Evolutionary conservation across 2,329 filamentous ascomycete species (phyloP), one percentile per base, ranked within the genome.

Genomic region (Tricladium varicosporioides): DNA sequence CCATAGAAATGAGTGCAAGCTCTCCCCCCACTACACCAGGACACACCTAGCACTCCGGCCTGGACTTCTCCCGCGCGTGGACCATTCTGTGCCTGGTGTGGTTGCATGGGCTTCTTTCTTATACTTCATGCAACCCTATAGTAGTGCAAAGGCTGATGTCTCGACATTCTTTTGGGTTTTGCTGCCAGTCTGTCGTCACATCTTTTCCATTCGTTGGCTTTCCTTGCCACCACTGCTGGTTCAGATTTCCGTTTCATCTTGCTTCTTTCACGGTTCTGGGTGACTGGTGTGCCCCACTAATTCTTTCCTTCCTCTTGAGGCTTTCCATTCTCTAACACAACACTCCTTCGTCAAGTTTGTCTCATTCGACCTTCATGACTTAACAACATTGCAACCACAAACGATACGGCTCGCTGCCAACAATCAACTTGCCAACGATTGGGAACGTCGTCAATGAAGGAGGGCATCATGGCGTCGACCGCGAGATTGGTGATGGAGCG

Each of bases 81-180:
- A 60, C 63, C 65, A 66, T 60, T 56, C 57, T 58, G 57, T 65
- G 62, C 59, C 46, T 57, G 50, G 47, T 50, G n/a, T 32, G 36
- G 53, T 22, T 60, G 58, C 63, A 60, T 63, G 62, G 62, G 55
- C 48, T 53, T 53, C 49, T 66, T 52, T 64, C 63, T 69, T 69
- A 68, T 70, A 69, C 65, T 64, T 68, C 64, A 69, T 69, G 63
- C 65, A 59, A 56, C 65, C 56, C 66, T 61, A 59, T 57, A 64
- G 50, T 52, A 57, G 52, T 55, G 52, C 57, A 54, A 61, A 43
- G 58, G 53, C 61, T 57, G 32, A 48, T 59, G 58, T 63, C 61
- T 64, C 58, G 56, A 63, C 60, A 48, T 63, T 67, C 58, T 65
- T 64, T 65, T 62, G 52, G 56, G 53, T 63, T 54, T 62, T 63